phyloP scores from a whole-genome alignment of 2,329 filamentous ascomycete species.

The Fusarium palustre region DNA sequence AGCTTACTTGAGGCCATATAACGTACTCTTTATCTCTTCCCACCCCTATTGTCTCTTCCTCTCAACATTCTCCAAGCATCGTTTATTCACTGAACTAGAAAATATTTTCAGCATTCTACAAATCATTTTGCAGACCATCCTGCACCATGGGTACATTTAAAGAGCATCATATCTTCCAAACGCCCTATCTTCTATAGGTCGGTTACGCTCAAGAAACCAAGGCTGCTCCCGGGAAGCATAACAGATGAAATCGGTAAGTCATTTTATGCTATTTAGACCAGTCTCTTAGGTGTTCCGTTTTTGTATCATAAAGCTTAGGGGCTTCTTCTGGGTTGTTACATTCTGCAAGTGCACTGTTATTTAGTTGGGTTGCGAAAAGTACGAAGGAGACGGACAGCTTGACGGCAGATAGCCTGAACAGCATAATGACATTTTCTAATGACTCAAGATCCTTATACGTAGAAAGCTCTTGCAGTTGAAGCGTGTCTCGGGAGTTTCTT shows the following conservation, averaged over 20 bases:
- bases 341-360: background rate
- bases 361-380: background rate
- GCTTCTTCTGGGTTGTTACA: background rate
- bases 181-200: no score
- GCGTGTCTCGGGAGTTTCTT: background rate
- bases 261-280: background rate
- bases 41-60: no score
- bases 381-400: background rate
- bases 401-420: background rate
- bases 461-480: background rate
- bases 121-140: no score
- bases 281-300: background rate
- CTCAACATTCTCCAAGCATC: no score
- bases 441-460: background rate
- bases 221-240: background rate
- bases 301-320: background rate
- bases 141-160: no score
- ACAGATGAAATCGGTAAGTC: background rate
- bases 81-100: no score
- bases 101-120: no score
- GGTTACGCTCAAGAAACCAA: background rate
- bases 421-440: background rate
- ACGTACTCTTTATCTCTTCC: no score
- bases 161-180: no score
- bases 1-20: no score